Evolutionary conservation across 2,329 filamentous ascomycete species (phyloP).

Genomic region (Ustilaginoidea virens): DNA sequence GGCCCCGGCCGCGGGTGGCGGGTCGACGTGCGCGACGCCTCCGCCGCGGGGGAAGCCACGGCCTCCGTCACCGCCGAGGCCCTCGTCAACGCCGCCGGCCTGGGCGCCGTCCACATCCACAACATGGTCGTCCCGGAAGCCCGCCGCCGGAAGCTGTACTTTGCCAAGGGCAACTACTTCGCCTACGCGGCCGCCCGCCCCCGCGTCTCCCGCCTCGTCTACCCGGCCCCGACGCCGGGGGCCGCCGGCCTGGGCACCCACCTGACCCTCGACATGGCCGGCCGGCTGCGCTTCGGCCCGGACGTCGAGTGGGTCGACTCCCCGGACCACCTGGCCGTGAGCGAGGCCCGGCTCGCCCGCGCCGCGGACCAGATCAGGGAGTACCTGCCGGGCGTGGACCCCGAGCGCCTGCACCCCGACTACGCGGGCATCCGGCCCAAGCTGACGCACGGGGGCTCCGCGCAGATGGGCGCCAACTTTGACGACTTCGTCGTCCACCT

Average conservation of each 20-base stretch:
- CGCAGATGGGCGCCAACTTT: constrained; percentile 52
- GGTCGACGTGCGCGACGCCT: constrained; percentile 36
- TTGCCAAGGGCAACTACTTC: constrained; percentile 93
- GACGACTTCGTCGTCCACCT: constrained; percentile 69
- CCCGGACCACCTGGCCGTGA: constrained; percentile 55
- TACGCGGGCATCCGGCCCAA: constrained; percentile 92
- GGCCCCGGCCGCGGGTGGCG: constrained; percentile 43
- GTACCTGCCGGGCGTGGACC: constrained; percentile 65
- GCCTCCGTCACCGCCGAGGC: constrained; percentile 56
- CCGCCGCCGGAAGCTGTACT: constrained; percentile 48
- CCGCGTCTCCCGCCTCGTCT: constrained; percentile 57
- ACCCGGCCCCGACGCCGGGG: constrained; percentile 73
- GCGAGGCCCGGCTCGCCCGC: constrained; percentile 41
- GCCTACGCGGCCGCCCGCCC: constrained; percentile 57
- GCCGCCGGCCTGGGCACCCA: constrained; percentile 82
- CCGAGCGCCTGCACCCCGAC: constrained; percentile 52
- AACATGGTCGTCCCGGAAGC: constrained; percentile 61
- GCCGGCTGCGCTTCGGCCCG: constrained; percentile 78
- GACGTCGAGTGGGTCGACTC: constrained; percentile 85
- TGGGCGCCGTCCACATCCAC: constrained; percentile 59
- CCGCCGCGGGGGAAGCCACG: constrained; percentile 23
- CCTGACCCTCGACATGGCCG: constrained; percentile 75
- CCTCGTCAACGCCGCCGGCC: constrained; percentile 73
- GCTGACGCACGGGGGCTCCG: constrained; percentile 43
- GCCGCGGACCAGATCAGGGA: constrained; percentile 61